phyloP scores from a whole-genome alignment of 2,329 filamentous ascomycete genomes.

The Neofusicoccum sp. region DNA sequence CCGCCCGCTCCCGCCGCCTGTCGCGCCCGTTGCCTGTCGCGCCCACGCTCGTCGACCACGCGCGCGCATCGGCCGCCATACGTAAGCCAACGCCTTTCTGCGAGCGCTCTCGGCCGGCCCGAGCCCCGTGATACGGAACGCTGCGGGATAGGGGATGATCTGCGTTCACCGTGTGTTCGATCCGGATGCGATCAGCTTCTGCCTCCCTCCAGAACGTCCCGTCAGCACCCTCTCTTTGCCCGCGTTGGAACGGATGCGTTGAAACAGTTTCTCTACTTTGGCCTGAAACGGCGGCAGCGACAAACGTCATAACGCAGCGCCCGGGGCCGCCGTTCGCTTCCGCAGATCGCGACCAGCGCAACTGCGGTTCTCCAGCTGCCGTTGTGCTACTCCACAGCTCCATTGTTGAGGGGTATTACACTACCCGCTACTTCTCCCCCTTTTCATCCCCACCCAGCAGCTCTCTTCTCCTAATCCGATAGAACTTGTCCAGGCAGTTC shows the following conservation, averaged over 20 bases:
- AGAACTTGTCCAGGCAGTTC: constrained; percentile 79
- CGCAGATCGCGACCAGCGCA: constrained; percentile 10
- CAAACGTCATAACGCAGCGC: not conserved
- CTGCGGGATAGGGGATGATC: constrained; percentile 18
- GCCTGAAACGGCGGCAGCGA: constrained; percentile 1
- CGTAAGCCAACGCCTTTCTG: constrained; percentile 6
- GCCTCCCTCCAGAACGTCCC: not conserved
- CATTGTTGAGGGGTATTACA: constrained; percentile 1
- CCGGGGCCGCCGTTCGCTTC: constrained; percentile 14
- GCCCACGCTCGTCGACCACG: not conserved
- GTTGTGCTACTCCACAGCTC: constrained; percentile 2
- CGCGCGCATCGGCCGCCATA: not conserved
- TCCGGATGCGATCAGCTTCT: constrained; percentile 4
- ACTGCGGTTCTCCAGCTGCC: constrained; percentile 16
- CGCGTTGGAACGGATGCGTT: not conserved
- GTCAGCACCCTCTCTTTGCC: not conserved
- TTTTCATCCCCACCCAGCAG: constrained; percentile 20
- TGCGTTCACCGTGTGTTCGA: not conserved
- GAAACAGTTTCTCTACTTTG: not conserved
- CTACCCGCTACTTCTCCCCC: constrained; percentile 5
- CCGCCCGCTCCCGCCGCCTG: not conserved
- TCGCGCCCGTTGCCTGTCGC: not conserved
- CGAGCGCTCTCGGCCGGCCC: constrained; percentile 7
- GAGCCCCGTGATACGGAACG: constrained; percentile 13
- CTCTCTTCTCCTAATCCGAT: constrained; percentile 64